Conservation (phyloP, 306 rosid genomes). For the Vigna angularis region DNA sequence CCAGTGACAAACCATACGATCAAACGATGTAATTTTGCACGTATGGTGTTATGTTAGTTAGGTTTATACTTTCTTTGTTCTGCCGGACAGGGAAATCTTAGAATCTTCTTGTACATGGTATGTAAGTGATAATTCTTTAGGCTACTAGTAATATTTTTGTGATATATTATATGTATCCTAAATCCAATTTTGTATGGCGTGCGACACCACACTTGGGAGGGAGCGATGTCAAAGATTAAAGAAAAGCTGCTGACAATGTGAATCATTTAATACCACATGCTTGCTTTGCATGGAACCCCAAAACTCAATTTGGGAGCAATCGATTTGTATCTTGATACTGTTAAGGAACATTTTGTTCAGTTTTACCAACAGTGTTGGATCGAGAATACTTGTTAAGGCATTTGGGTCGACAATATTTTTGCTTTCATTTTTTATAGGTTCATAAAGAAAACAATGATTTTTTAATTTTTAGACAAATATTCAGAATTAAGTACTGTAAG, state of each 20-base stretch:
- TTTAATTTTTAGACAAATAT: background rate
- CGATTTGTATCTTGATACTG: conserved; percentile 5
- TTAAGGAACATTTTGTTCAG: background rate
- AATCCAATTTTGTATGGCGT: conserved; percentile 50
- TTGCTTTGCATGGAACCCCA: background rate
- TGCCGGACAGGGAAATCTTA: conserved; percentile 56
- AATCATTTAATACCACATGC: background rate
- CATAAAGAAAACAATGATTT: background rate
- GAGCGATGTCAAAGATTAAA: conserved; percentile 22
- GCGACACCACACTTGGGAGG: conserved; percentile 34
- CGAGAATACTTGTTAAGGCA: background rate
- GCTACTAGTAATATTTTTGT: conserved; percentile 59
- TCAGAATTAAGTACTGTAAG: background rate
- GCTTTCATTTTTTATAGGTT: background rate
- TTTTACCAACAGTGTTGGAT: background rate
- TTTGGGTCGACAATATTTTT: background rate
- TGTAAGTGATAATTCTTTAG: conserved; percentile 70
- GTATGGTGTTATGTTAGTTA: conserved; percentile 53
- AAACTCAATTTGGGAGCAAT: conserved; percentile 25
- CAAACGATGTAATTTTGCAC: conserved; percentile 64
- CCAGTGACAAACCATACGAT: conserved; percentile 52
- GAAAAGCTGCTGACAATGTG: conserved; percentile 44
- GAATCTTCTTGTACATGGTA: conserved; percentile 71
- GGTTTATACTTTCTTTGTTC: conserved; percentile 54
- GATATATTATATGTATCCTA: conserved; percentile 39